Conservation (phyloP, 495 filamentous ascomycete genomes). For the Umbilicaria muhlenbergii region DNA sequence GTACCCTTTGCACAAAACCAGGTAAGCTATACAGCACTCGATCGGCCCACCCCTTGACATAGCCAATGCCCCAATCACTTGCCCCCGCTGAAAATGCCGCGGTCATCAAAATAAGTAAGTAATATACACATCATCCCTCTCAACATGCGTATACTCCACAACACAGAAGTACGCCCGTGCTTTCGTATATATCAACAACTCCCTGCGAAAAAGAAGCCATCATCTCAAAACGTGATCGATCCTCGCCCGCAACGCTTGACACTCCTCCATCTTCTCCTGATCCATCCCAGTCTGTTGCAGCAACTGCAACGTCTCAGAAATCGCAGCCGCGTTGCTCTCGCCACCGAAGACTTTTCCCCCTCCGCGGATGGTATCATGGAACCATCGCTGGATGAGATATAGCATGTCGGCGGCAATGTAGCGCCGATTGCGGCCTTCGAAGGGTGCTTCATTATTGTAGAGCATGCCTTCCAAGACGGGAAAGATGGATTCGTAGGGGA, state of each 20-base stretch:
- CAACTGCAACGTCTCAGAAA: constrained; percentile 30
- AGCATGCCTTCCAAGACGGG: constrained; percentile 68
- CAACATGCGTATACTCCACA: not conserved
- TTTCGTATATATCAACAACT: constrained; percentile 1
- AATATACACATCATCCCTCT: constrained; percentile 5
- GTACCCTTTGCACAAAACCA: no score
- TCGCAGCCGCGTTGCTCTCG: constrained; percentile 29
- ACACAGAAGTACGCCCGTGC: constrained; percentile 1
- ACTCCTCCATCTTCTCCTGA: constrained; percentile 7
- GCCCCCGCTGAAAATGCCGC: not conserved
- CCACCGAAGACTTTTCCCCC: constrained; percentile 38
- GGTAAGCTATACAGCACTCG: not conserved
- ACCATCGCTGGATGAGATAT: constrained; percentile 48
- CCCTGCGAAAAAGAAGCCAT: constrained; percentile 5
- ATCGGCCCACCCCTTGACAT: not conserved
- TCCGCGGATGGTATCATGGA: constrained; percentile 37
- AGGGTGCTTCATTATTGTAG: constrained; percentile 72
- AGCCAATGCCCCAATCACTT: not conserved
- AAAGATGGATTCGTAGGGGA: constrained; percentile 59
- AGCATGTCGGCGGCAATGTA: constrained; percentile 46
- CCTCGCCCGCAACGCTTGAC: constrained; percentile 25
- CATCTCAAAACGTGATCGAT: constrained; percentile 30
- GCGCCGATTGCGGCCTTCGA: constrained; percentile 47
- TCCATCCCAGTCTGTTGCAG: constrained; percentile 26
- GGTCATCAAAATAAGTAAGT: not conserved